Evolutionary conservation across 2,329 filamentous ascomycete species (phyloP), one percentile per base, ranked within the genome.

Genomic region (Chaetomiaceae sp.): DNA sequence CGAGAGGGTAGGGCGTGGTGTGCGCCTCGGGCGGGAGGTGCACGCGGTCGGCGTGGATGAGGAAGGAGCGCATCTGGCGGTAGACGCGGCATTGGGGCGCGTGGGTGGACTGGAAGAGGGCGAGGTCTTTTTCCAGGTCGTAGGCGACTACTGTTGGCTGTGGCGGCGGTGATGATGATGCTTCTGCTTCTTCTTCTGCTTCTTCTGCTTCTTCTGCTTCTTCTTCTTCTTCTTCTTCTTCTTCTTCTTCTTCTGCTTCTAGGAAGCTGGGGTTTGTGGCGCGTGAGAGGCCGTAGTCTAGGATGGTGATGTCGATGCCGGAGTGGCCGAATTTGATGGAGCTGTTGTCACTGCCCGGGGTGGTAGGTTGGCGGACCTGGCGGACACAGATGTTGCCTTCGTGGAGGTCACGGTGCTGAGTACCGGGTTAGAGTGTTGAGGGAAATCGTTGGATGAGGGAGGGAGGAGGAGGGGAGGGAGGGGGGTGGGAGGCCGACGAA

Each of bases 271-370:
- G 58, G 46, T 78, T 70, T 27, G 75, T 75, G 2, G 81, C 82
- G 16, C 82, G 75, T 1, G 82, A 86, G 13, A 86, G 72, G 0
- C 82, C 82, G 57, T 85, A 86, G 66, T 86, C 82, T 5, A 86
- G 70, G 36, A 86, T 80, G 0, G 82, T 85, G 42, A 85, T 78
- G 51, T 84, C 79, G 4, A 85, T 69, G 1, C 81, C 81, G 0
- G 82, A 85, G 58, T 73, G 78, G 25, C 81, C 81, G 65, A 82
- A 82, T 45, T 72, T 69, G 2, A 71, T 67, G 0, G 61, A 58
- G 13, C 61, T 61, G 38, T 66, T 60, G 9, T n/a, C 6, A 13
- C 32, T 34, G 8, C 13, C 13, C 11, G 30, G 16, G 20, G 48
- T 23, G 25, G 9, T 16, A 1, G 25, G 42, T 5, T 2, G 71